phyloP scores from a whole-genome alignment of 148 eudicot genomes.

The Rhododendron ovatum region DNA sequence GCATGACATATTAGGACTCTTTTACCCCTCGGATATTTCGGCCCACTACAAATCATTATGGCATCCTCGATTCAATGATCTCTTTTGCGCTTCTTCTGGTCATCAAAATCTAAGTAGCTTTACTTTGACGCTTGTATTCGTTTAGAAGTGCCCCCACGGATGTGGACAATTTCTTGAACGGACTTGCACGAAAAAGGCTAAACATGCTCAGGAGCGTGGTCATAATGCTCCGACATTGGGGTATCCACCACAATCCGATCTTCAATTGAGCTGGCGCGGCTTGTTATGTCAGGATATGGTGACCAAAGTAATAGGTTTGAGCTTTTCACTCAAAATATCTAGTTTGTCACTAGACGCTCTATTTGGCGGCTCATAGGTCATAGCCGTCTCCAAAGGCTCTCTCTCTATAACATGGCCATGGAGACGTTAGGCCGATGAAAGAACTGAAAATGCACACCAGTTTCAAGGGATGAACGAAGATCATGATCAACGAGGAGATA shows the following conservation, averaged over 20 bases:
- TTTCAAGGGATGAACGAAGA: no score
- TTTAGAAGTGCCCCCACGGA: not conserved
- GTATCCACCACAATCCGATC: not conserved
- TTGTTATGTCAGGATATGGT: not conserved
- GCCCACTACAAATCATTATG: not conserved
- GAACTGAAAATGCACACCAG: no score
- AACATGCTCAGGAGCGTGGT: not conserved
- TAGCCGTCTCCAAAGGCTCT: not conserved
- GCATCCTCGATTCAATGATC: not conserved
- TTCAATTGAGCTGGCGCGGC: not conserved
- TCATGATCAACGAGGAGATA: no score
- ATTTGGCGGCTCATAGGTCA: not conserved
- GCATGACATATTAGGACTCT: no score
- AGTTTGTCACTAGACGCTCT: not conserved
- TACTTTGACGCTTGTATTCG: not conserved
- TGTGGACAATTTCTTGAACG: not conserved
- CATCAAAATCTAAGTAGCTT: not conserved
- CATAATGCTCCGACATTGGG: not conserved
- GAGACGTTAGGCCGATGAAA: no score
- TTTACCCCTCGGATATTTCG: no score
- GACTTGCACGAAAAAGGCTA: not conserved
- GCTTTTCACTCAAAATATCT: not conserved
- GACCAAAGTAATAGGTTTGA: not conserved
- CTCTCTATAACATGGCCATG: no score
- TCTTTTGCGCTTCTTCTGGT: not conserved